A percentile compares a stretch with the other conserved stretches of the same genome.
Conservation (phyloP, 495 filamentous ascomycete genomes). For the Apiosordaria backusii region DNA sequence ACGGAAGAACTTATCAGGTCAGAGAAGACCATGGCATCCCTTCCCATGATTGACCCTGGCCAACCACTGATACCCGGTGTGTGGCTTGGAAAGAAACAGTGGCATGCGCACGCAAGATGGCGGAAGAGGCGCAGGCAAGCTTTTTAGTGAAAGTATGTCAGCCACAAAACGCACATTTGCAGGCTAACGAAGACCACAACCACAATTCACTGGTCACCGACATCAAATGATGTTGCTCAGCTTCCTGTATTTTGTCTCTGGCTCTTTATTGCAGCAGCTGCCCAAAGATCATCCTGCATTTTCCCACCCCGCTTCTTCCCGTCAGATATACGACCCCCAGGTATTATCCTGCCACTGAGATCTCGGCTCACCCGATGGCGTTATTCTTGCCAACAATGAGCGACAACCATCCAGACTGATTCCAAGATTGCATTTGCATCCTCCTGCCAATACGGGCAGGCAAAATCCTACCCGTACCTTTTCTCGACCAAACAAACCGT, state of each 20-base stretch:
- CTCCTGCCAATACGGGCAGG: neutral
- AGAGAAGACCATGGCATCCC: neutral
- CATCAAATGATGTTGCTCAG: too few relatives aligned
- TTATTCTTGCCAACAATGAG: neutral
- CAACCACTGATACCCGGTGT: neutral
- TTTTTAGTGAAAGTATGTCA: neutral
- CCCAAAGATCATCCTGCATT: neutral
- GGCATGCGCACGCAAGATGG: conserved; percentile 8
- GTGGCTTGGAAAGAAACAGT: neutral
- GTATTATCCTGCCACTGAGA: neutral
- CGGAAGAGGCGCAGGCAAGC: conserved; percentile 6
- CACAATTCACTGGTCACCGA: too few relatives aligned
- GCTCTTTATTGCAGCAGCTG: too few relatives aligned
- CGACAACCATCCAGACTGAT: neutral
- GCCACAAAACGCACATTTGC: neutral
- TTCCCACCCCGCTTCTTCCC: neutral
- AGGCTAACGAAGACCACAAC: too few relatives aligned
- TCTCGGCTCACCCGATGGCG: neutral
- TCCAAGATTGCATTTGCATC: neutral
- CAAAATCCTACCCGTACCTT: neutral
- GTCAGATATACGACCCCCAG: neutral
- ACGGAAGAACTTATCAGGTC: too few relatives aligned
- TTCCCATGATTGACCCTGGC: neutral
- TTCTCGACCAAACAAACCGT: neutral
- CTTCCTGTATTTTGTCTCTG: too few relatives aligned